Evolutionary conservation across 2,329 filamentous ascomycete species (phyloP).

Genomic region (Cordyceps cateniannulata): DNA sequence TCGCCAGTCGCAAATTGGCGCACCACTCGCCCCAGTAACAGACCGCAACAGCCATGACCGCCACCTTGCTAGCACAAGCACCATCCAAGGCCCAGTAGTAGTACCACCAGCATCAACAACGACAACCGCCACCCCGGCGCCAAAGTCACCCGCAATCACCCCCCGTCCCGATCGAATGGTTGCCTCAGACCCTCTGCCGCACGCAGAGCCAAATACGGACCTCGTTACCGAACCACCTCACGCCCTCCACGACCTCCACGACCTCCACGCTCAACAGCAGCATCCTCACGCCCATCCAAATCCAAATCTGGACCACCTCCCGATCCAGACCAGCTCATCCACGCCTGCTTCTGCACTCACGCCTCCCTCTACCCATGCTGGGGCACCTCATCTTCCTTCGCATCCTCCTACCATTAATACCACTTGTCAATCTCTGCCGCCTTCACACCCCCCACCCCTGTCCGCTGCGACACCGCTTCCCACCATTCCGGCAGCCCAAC

Average conservation of each 20-base stretch:
- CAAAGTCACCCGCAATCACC: neutral
- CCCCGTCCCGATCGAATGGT: slow-evolving; percentile 1
- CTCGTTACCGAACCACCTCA: neutral
- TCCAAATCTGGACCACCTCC: neutral
- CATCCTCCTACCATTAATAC: neutral
- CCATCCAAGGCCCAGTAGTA: slow-evolving; percentile 12
- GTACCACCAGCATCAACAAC: neutral
- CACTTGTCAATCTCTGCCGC: neutral
- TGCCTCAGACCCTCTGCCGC: neutral
- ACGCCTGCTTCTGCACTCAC: neutral
- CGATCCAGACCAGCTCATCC: neutral
- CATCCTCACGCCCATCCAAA: neutral
- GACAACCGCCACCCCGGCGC: neutral
- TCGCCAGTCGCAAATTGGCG: slow-evolving; percentile 48
- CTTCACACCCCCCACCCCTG: slow-evolving; percentile 8
- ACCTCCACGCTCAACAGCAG: neutral
- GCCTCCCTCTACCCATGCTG: neutral
- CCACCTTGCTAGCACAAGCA: neutral
- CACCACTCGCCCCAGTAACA: slow-evolving; percentile 41
- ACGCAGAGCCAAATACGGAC: neutral
- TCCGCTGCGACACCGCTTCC: slow-evolving; percentile 10
- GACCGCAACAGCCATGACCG: neutral
- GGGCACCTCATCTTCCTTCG: neutral
- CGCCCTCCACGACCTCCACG: neutral
- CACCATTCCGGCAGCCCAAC: slow-evolving; percentile 7